phyloP scores from a whole-genome alignment of 2,329 filamentous ascomycete genomes.

The Ceratocystis ficicola region DNA sequence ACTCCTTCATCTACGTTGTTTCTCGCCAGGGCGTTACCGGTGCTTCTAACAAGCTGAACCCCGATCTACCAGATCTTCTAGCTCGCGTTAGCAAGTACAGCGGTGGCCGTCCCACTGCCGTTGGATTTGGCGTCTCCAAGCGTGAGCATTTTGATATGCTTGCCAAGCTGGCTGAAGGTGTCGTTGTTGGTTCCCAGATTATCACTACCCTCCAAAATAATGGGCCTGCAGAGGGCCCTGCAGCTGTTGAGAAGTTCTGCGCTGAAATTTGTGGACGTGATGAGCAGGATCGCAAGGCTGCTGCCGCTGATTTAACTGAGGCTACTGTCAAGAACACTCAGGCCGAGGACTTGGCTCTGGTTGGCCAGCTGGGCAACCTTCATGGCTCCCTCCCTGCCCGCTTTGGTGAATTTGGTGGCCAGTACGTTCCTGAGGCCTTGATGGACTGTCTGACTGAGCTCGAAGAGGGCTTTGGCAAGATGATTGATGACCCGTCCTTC shows the following conservation, averaged over 20 bases:
- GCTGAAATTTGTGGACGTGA: slow-evolving; percentile 49
- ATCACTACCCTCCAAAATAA: slow-evolving; percentile 67
- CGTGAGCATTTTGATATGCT: slow-evolving; percentile 85
- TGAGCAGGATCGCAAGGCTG: slow-evolving; percentile 27
- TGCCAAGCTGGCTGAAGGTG: slow-evolving; percentile 73
- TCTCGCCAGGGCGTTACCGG: slow-evolving; percentile 95
- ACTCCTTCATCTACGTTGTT: slow-evolving; percentile 98
- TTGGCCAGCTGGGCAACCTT: slow-evolving; percentile 73
- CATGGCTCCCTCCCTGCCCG: slow-evolving; percentile 71
- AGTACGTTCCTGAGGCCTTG: slow-evolving; percentile 92
- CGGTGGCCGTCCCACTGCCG: slow-evolving; percentile 76
- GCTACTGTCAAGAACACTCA: slow-evolving; percentile 52
- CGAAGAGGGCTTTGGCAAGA: slow-evolving; percentile 79
- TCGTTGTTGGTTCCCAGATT: slow-evolving; percentile 94
- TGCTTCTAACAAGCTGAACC: slow-evolving; percentile 69
- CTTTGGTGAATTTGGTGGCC: slow-evolving; percentile 92
- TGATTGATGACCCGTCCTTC: slow-evolving; percentile 77
- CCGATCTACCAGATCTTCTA: slow-evolving; percentile 68
- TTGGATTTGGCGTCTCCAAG: slow-evolving; percentile 94
- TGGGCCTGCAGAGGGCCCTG: slow-evolving; percentile 44
- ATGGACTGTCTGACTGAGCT: slow-evolving; percentile 94
- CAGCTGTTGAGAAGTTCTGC: slow-evolving; percentile 68
- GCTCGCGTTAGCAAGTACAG: slow-evolving; percentile 84
- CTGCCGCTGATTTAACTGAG: slow-evolving; percentile 41
- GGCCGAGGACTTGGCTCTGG: slow-evolving; percentile 46